Evolutionary conservation across 1,284 basidiomycete species (phyloP).

Genomic region (Pterulicium gracile): DNA sequence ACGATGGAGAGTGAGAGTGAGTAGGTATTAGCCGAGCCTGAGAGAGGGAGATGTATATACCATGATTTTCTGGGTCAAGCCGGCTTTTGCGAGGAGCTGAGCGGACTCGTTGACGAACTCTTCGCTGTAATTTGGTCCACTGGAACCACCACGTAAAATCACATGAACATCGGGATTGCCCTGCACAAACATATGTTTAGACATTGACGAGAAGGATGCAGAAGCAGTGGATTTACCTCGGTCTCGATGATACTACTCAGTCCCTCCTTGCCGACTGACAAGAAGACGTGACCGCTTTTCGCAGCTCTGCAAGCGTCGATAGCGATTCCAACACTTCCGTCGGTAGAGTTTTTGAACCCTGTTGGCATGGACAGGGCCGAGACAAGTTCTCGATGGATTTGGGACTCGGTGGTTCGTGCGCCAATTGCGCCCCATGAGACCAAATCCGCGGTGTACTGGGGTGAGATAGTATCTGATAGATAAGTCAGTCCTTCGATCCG

Average conservation of each 20-base stretch:
- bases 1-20: conserved; percentile 5
- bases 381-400: conserved; percentile 85
- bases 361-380: conserved; percentile 88
- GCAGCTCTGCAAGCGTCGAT: conserved; percentile 90
- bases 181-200: conserved; percentile 25
- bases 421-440: conserved; percentile 98
- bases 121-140: conserved; percentile 78
- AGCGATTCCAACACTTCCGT: conserved; percentile 73
- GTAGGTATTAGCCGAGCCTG: conserved; percentile 3
- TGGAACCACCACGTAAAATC: conserved; percentile 80
- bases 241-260: conserved; percentile 89
- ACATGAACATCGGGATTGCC: conserved; percentile 87
- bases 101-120: conserved; percentile 73
- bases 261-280: conserved; percentile 89
- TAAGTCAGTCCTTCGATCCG: conserved; percentile 74
- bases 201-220: conserved; percentile 5
- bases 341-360: conserved; percentile 71
- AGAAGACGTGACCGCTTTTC: conserved; percentile 80
- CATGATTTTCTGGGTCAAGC: conserved; percentile 77
- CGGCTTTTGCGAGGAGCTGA: conserved; percentile 71
- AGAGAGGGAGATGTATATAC: conserved; percentile 30
- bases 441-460: conserved; percentile 93
- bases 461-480: conserved; percentile 64
- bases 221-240: conserved; percentile 31
- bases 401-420: conserved; percentile 91